A percentile compares a stretch with the other conserved stretches of the same genome.
Evolutionary conservation across 805 yeast species (phyloP).

Genomic region (Ogataea saltuana): DNA sequence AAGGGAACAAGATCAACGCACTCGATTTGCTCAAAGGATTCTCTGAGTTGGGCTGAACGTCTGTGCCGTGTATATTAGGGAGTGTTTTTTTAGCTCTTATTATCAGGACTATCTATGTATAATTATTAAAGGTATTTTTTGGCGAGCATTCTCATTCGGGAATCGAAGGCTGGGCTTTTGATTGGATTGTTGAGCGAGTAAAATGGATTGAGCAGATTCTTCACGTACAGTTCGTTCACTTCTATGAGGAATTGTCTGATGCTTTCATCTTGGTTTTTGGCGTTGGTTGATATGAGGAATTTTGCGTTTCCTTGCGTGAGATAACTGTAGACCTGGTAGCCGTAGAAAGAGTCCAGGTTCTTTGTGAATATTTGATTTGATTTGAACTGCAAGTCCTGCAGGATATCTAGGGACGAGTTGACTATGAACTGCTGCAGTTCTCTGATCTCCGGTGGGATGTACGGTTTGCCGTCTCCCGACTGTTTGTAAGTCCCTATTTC

Average conservation of each 20-base stretch:
- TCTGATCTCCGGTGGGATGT: conserved; percentile 65
- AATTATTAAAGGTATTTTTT: conserved; percentile 61
- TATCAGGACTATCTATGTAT: conserved; percentile 9
- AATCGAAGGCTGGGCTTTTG: conserved; percentile 71
- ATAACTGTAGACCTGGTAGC: conserved; percentile 77
- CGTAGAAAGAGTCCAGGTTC: conserved; percentile 82
- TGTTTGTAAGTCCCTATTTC: conserved; percentile 78
- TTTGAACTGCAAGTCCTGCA: conserved; percentile 88
- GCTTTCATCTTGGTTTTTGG: conserved; percentile 60
- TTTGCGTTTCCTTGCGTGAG: conserved; percentile 87
- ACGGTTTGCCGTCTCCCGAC: conserved; percentile 62
- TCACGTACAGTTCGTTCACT: conserved; percentile 83
- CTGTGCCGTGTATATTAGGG: conserved; percentile 18
- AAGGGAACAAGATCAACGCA: conserved; percentile 33
- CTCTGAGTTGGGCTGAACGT: conserved; percentile 19
- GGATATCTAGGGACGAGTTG: conserved; percentile 86
- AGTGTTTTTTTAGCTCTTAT: conserved; percentile 6
- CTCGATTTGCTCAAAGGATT: conserved; percentile 39
- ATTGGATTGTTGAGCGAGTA: conserved; percentile 77
- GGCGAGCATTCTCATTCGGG: conserved; percentile 68
- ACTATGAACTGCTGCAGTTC: conserved; percentile 87
- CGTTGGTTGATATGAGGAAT: conserved; percentile 69
- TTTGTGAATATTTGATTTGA: conserved; percentile 66
- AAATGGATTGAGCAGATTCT: conserved; percentile 83
- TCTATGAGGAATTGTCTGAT: conserved; percentile 84